Conservation (phyloP, 306 rosid species). For the Adenanthera pavonina region DNA sequence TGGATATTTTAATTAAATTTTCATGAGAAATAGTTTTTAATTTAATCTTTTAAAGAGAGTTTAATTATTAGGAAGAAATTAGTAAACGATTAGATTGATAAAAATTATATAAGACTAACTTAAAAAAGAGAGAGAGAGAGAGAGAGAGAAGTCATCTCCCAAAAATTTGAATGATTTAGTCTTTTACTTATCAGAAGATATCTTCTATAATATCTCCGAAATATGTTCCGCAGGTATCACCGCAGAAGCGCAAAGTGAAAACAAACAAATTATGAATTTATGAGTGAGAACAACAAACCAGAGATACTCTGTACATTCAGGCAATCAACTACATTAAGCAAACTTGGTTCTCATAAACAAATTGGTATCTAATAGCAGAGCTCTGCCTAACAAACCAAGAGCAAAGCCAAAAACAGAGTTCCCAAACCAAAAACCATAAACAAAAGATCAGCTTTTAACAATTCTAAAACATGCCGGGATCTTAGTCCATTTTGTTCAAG, state of each 20-base stretch:
- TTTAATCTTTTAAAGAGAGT: too few species aligned
- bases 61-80: background rate
- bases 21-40: too few species aligned
- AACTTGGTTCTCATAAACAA: slow-evolving; percentile 34
- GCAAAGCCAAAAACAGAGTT: background rate
- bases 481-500: slow-evolving; percentile 42
- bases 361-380: slow-evolving; percentile 31
- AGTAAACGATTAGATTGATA: too few species aligned
- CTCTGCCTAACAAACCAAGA: slow-evolving; percentile 27
- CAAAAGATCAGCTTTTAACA: slow-evolving; percentile 29
- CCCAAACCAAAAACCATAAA: slow-evolving; percentile 13
- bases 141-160: background rate
- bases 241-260: background rate
- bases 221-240: background rate
- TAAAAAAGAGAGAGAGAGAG: background rate
- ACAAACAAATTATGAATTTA: background rate
- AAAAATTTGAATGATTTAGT: background rate
- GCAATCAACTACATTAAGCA: slow-evolving; percentile 36
- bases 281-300: background rate
- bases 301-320: background rate
- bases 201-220: background rate
- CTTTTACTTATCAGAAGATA: background rate
- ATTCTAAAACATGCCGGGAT: slow-evolving; percentile 14
- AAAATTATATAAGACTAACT: background rate
- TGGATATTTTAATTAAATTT: too few species aligned